Base-by-base conservation (phyloP, 2,329 filamentous ascomycete genomes). In the Phoma sp. region DNA sequence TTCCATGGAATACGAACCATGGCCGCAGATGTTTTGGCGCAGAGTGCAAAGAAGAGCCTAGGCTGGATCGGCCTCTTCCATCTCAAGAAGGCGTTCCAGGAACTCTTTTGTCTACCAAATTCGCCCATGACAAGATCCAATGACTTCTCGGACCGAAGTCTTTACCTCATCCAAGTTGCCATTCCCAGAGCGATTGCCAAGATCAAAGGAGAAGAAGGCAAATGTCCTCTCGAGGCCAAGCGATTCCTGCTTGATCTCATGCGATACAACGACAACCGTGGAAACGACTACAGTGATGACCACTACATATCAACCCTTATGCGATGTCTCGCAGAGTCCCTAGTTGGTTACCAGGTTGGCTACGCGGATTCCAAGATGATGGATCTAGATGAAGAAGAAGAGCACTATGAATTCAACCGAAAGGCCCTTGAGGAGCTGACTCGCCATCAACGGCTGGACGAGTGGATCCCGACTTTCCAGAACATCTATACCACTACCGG, bases 201-300 rank as follows among this genome's bases (percentile, higher is more conserved):
- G 58, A 86, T 98, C 42, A 86, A 91, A 45, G 89, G 93, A 66
- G 79, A 80, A 35, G 83, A 87, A 49, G 90, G 91, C 33, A 89
- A 86, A 65, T 93, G 92, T 48, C 93, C 93, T 0, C 81, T 88
- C 67, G 82, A 87, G 47, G 91, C 91, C 4, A 90, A 93, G 52
- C 84, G 85, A 35, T 96, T 97, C 72, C 84, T 99, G 42, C 84
- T 96, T 22, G 92, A 97, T 64, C 90, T 96, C 69, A 80, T 99
- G 30, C 88, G 90, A 43, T 93, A 92, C 78, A 99, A 99, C 70
- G 93, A 99, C 75, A 99, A 99, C 70, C 88, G 89, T 2, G 89
- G 90, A 56, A 99, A 99, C 65, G 79, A 88, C 44, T 96, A 86
- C 69, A 96, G 93, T 4, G 96, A 99, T 67, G 89, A 93, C 58